Conservation (phyloP, 371 early-diverging fungal species). For the Capniomyces stellatus region DNA sequence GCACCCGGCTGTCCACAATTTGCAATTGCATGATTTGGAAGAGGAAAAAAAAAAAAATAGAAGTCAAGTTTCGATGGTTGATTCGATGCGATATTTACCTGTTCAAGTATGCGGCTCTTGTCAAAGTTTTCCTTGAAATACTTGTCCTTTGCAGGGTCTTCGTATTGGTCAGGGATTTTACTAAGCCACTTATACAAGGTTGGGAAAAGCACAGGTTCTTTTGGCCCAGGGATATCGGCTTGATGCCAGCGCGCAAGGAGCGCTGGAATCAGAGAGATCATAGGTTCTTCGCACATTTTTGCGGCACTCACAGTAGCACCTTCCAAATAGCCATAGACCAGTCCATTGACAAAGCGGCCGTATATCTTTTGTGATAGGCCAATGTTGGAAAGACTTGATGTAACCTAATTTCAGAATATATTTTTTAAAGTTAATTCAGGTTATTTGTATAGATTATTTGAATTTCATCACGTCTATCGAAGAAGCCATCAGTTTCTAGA, state of each 20-base stretch:
- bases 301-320: constrained; percentile 47
- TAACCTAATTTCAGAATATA: constrained; percentile 38
- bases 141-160: constrained; percentile 32
- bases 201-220: constrained; percentile 43
- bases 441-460: no score
- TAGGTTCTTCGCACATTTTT: constrained; percentile 51
- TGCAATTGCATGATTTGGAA: no score
- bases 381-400: constrained; percentile 47
- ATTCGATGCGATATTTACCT: constrained; percentile 17
- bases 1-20: no score
- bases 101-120: constrained; percentile 28
- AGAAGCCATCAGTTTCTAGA: no score
- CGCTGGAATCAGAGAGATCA: constrained; percentile 55
- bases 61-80: not conserved
- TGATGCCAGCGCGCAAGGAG: constrained; percentile 68
- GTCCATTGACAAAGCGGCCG: constrained; percentile 70
- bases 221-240: constrained; percentile 34
- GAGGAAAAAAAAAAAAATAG: not conserved
- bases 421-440: no score
- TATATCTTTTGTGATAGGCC: constrained; percentile 65
- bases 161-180: constrained; percentile 50
- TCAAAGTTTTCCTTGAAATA: constrained; percentile 41
- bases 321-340: constrained; percentile 76
- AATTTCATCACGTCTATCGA: no score
- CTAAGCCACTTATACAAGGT: constrained; percentile 65